Evolutionary conservation across 2,329 filamentous ascomycete species (phyloP).

Genomic region (Tolypocladium endophyticum): DNA sequence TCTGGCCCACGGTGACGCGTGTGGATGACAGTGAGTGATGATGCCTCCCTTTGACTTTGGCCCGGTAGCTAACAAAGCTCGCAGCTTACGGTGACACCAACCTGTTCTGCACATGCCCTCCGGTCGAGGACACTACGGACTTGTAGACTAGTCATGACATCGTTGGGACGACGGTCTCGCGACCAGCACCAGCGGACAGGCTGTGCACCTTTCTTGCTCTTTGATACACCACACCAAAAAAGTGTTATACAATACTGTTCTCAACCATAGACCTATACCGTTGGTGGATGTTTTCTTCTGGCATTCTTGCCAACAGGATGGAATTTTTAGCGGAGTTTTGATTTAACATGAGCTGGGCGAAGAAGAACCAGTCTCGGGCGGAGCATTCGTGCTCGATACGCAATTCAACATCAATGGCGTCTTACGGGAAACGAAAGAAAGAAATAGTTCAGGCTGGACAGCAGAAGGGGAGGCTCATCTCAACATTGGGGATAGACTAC

Average conservation of each 20-base stretch:
- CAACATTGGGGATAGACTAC: slow-evolving; percentile 10
- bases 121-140: slow-evolving; percentile 54
- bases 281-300: background rate
- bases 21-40: slow-evolving; percentile 69
- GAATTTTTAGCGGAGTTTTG: background rate
- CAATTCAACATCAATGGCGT: slow-evolving; percentile 12
- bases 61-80: background rate
- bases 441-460: background rate
- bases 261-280: background rate
- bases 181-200: background rate
- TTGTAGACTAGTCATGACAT: background rate
- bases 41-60: background rate
- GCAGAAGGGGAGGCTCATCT: slow-evolving; percentile 4
- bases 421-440: background rate
- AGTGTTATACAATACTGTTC: background rate
- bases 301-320: background rate
- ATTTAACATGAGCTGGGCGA: slow-evolving; percentile 1
- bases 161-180: background rate
- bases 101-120: slow-evolving; percentile 88
- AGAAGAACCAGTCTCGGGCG: background rate
- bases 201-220: background rate
- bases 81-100: slow-evolving; percentile 82
- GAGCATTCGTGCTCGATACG: background rate
- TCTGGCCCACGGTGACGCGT: slow-evolving; percentile 83
- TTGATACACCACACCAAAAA: background rate